Conservation (phyloP, 75 land plant species). For the Isoetes taiwanensis region DNA sequence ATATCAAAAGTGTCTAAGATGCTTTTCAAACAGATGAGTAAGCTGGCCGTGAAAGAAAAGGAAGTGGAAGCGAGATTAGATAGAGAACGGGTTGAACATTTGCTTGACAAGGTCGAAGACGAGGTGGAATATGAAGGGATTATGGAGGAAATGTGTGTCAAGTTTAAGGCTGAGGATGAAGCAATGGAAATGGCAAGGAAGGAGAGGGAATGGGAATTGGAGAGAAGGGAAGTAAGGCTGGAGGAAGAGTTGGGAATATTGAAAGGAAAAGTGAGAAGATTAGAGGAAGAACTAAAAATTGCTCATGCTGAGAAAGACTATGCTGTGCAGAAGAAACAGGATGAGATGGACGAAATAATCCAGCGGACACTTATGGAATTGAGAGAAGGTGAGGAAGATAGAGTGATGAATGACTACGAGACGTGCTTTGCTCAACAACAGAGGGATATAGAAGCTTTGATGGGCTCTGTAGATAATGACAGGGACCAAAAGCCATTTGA, state of each 20-base stretch:
- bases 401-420: not conserved
- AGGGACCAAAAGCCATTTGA: not conserved
- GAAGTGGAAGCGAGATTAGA: slow-evolving; percentile 12
- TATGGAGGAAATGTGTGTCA: slow-evolving; percentile 22
- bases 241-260: slow-evolving; percentile 21
- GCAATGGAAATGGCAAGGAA: slow-evolving; percentile 18
- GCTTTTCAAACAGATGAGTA: slow-evolving; percentile 14
- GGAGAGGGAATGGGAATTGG: slow-evolving; percentile 27
- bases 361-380: slow-evolving; percentile 8
- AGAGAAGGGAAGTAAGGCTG: slow-evolving; percentile 17
- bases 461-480: slow-evolving; percentile 1
- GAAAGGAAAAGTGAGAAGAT: slow-evolving; percentile 11
- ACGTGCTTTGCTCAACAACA: not conserved
- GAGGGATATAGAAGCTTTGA: not conserved
- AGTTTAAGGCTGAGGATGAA: slow-evolving; percentile 22
- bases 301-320: slow-evolving; percentile 14
- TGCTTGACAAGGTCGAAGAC: slow-evolving; percentile 26
- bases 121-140: slow-evolving; percentile 29
- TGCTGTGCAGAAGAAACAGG: slow-evolving; percentile 15
- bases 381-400: not conserved
- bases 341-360: slow-evolving; percentile 12
- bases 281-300: slow-evolving; percentile 23
- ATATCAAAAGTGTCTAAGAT: slow-evolving; percentile 9
- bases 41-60: slow-evolving; percentile 12
- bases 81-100: slow-evolving; percentile 18